Percentiles rank a stretch among this genome's conserved stretches.
phyloP scores from a whole-genome alignment of 177 flowering plant genomes.

The Vitis hybrid region DNA sequence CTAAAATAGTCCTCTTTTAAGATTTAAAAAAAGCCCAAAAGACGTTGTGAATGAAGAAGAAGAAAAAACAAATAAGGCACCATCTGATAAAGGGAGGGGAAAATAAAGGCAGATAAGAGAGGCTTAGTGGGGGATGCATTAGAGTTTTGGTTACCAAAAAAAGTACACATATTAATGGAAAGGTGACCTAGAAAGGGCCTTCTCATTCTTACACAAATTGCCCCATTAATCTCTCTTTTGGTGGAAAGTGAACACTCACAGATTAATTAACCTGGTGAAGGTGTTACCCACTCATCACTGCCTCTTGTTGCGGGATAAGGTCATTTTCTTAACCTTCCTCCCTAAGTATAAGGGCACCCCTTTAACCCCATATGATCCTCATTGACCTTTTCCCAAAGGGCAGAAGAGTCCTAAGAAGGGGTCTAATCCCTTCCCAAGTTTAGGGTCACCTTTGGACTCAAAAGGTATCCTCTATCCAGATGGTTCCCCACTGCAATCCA shows the following conservation, averaged over 20 bases:
- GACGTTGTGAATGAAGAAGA: not conserved
- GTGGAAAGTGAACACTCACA: constrained; percentile 11
- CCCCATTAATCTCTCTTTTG: not conserved
- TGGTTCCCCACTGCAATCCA: not conserved
- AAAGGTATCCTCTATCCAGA: not conserved
- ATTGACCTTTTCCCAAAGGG: not conserved
- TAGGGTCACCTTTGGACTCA: not conserved
- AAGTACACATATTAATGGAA: constrained; percentile 12
- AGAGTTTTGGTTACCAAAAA: not conserved
- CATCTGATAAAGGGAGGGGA: not conserved
- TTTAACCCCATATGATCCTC: not conserved
- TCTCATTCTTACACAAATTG: not conserved
- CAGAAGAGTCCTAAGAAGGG: not conserved
- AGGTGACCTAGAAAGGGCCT: constrained; percentile 17
- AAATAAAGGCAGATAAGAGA: not conserved
- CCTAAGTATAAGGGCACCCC: constrained; percentile 2
- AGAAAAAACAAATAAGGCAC: not conserved
- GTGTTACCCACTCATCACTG: not conserved
- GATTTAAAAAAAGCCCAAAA: constrained; percentile 3
- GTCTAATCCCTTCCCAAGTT: not conserved
- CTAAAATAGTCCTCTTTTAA: constrained; percentile 3
- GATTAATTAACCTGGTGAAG: not conserved
- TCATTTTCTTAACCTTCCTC: not conserved
- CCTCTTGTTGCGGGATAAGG: not conserved
- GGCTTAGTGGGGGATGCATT: constrained; percentile 19